Base-by-base conservation (phyloP, 1,284 basidiomycete species). In the Heterobasidion occidentale region DNA sequence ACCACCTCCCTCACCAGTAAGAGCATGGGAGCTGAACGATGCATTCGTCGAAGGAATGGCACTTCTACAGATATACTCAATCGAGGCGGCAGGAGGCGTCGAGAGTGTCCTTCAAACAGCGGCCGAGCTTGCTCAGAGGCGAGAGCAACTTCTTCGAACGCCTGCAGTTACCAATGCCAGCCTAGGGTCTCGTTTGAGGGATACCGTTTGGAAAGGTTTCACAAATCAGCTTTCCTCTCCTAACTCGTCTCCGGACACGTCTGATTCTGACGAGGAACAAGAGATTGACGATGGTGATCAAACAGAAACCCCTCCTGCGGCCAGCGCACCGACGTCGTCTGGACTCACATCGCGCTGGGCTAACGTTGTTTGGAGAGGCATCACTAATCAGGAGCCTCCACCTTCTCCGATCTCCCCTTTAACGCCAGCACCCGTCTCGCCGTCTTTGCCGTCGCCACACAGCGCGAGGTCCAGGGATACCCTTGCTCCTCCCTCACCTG, bases 21-120 rank as follows among this genome's bases (percentile, higher is more conserved):
- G 74, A 17, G 73, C 77, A 8, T 79, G 79, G 73, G 80, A 84
- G 59, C 69, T 83, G 2, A 78, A 77, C 11, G 80, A 89, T 59
- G 82, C 79, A 0, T 89, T 90, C 62, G 69, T 80, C 52, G 81
- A 88, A 62, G 84, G 82, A 27, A 78, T 87, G 64, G 68, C 78
- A 6, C 72, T 88, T 47, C 75, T 90, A 20, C 81, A 83, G 61
- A 67, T 67, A 19, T 90, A 88, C 67, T 83, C 86, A 15, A 64
- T 88, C 36, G 74, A 80, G 49, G 73, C 76, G 4, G 78, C 80
- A 7, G 87, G 88, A 1, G 86, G 88, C 17, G 77, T 88, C 47
- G 88, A 88, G 55, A 72, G 77, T 38, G 71, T 90, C n/a, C 68
- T 90, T 11, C 86, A 89, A 65, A 80, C 78, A 0, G 81, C 85